Evolutionary conservation across 495 filamentous ascomycete species (phyloP), one percentile per base, ranked within the genome.

Genomic region (Penicillium subrubescens): DNA sequence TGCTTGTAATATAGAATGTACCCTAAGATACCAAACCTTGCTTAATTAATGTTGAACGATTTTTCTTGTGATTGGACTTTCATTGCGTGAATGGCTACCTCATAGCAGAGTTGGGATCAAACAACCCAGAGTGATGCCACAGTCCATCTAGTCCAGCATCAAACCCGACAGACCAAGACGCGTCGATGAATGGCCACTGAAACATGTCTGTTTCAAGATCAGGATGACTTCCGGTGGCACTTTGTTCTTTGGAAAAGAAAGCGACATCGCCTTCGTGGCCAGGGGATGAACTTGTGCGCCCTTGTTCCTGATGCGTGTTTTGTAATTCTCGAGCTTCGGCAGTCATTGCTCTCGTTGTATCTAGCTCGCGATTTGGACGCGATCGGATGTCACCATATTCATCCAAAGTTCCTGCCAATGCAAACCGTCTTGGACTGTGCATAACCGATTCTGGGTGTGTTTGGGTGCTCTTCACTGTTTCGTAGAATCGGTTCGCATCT

Each of bases 161-260:
- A 62, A 81, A 79, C 2, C 77, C 77, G 25, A 71, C 65, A 10
- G 78, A 75, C 79, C 78, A 81, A 8, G 75, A 77, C 21, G 73
- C 78, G 57, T 80, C 77, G 35, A 80, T 75, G 52, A 81, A 81
- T 2, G 78, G 79, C 79, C 79, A 81, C 59, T 81, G 75, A 57
- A 80, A 70, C 74, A 81, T 78, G 35, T 81, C 79, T 0, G 74
- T 67, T 37, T 81, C 79, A 6, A 77, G 53, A 31, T 79, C 73
- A 50, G 77, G 73, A 44, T 62, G 48, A 14, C 60, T 29, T 41
- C 60, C 67, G 8, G 61, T 3, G 8, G 58, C 33, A 59, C 59
- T 25, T 27, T 59, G 41, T 0, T 75, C 69, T 10, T 65, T 57
- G 12, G 55, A 7, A 35, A 65, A 58, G 51, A 63, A 52, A 0